phyloP scores from a whole-genome alignment of 371 early-diverging fungal genomes.

The Catenaria anguillulae region DNA sequence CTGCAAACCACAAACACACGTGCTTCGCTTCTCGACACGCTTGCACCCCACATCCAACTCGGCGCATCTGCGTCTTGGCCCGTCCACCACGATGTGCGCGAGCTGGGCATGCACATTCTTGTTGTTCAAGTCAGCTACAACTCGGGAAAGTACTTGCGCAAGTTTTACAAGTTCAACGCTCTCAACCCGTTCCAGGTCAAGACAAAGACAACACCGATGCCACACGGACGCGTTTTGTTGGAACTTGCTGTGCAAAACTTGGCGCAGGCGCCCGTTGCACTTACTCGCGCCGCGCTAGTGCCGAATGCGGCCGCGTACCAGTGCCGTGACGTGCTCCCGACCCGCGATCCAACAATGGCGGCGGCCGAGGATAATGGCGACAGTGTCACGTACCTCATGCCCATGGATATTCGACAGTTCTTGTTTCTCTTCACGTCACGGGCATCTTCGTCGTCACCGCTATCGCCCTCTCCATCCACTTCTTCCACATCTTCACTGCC shows the following conservation, averaged over 20 bases:
- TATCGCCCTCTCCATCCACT: constrained; percentile 12
- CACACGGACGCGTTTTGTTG: constrained; percentile 27
- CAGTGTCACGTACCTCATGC: neutral
- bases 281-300: constrained; percentile 29
- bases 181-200: constrained; percentile 38
- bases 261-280: constrained; percentile 18
- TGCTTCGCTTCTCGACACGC: constrained; percentile 25
- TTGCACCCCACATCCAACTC: neutral
- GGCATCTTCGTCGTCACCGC: constrained; percentile 7
- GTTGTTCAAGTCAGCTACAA: constrained; percentile 12
- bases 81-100: constrained; percentile 35
- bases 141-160: constrained; percentile 24
- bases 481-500: constrained; percentile 12
- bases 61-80: constrained; percentile 22
- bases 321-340: neutral
- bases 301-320: constrained; percentile 5
- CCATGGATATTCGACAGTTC: constrained; percentile 30
- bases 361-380: too few relatives aligned
- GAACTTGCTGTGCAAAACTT: constrained; percentile 37
- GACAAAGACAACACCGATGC: constrained; percentile 29
- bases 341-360: too few relatives aligned
- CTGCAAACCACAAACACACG: constrained; percentile 34
- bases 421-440: constrained; percentile 25
- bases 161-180: constrained; percentile 43
- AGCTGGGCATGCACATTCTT: constrained; percentile 38